phyloP scores from a whole-genome alignment of 495 filamentous ascomycete genomes.

The Elasticomyces elasticus region DNA sequence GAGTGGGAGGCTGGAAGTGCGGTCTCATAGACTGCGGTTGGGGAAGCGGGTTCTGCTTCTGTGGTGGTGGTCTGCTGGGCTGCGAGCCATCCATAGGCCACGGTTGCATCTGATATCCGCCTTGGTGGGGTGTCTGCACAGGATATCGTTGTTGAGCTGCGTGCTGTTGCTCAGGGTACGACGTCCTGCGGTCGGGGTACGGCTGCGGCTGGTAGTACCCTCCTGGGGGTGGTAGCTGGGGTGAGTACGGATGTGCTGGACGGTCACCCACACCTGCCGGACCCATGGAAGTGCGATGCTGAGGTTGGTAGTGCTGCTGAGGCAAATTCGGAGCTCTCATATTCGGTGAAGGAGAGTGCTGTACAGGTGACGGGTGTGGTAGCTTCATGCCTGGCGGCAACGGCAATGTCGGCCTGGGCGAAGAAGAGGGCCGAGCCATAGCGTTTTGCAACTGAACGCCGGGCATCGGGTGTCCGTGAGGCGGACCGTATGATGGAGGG shows the following conservation, averaged over 20 bases:
- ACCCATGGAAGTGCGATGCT: slow-evolving; percentile 6
- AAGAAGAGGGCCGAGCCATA: slow-evolving; percentile 18
- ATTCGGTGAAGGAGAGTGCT: slow-evolving; percentile 12
- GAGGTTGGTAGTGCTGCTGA: slow-evolving; percentile 26
- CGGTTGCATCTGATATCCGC: slow-evolving; percentile 32
- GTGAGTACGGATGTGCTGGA: slow-evolving; percentile 16
- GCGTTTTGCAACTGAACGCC: slow-evolving; percentile 21
- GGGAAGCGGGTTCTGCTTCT: slow-evolving; percentile 4
- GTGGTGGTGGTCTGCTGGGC: slow-evolving; percentile 5
- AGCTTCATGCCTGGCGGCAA: slow-evolving; percentile 23
- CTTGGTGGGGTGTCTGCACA: slow-evolving; percentile 18
- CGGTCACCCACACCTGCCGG: slow-evolving; percentile 1
- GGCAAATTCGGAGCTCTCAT: slow-evolving; percentile 4
- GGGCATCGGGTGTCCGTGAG: slow-evolving; percentile 12
- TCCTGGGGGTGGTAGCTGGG: slow-evolving; percentile 17
- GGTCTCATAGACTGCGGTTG: slow-evolving; percentile 12
- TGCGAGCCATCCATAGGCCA: slow-evolving; percentile 25
- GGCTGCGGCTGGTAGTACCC: slow-evolving; percentile 19
- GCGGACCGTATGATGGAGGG: slow-evolving; percentile 26
- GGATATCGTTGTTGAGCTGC: slow-evolving; percentile 16
- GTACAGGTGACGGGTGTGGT: slow-evolving; percentile 6
- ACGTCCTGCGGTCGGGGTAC: slow-evolving; percentile 16
- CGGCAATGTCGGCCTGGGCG: slow-evolving; percentile 21
- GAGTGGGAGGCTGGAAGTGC: neutral
- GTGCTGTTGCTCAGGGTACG: slow-evolving; percentile 15